Percentiles rank a stretch among this genome's conserved stretches.
These are phyloP conservation scores for Evernia prunastri DNA, from an alignment of 495 filamentous ascomycete species.

Conservation along the genomic window DNA sequence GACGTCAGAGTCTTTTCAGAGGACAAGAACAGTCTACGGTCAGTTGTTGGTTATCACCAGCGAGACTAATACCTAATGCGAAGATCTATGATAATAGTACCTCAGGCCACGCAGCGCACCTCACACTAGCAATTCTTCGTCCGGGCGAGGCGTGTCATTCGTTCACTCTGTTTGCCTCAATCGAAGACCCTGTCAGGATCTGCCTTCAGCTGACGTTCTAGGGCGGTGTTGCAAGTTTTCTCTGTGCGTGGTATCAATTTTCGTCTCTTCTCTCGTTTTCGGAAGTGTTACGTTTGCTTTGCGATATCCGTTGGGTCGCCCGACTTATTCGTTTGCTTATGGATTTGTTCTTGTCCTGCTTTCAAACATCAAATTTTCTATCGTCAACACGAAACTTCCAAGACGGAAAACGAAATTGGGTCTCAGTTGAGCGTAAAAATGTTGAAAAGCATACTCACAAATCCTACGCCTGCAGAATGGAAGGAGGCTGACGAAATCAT, in stretches of 20 bases:
- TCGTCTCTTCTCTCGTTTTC: not conserved
- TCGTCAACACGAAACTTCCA: not conserved
- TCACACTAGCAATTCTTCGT: not conserved
- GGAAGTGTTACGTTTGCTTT: not conserved
- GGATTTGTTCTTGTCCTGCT: not conserved
- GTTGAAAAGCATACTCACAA: not conserved
- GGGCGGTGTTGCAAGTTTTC: not conserved
- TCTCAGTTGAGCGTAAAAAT: not conserved
- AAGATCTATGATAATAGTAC: no score
- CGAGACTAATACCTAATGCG: no score
- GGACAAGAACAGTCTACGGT: no score
- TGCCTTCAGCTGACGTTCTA: not conserved
- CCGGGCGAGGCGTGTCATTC: not conserved
- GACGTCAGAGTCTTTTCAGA: no score
- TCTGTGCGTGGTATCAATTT: not conserved
- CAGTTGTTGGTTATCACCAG: no score
- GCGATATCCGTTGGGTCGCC: not conserved
- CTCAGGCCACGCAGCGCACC: no score
- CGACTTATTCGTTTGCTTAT: not conserved
- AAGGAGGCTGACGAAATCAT: conserved; percentile 1
- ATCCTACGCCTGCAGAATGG: not conserved
- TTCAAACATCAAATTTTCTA: not conserved
- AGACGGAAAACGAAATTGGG: not conserved
- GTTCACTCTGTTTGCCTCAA: not conserved
- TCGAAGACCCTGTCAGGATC: not conserved